Conservation (phyloP, 2,329 filamentous ascomycete genomes). For the Alternaria dauci region DNA sequence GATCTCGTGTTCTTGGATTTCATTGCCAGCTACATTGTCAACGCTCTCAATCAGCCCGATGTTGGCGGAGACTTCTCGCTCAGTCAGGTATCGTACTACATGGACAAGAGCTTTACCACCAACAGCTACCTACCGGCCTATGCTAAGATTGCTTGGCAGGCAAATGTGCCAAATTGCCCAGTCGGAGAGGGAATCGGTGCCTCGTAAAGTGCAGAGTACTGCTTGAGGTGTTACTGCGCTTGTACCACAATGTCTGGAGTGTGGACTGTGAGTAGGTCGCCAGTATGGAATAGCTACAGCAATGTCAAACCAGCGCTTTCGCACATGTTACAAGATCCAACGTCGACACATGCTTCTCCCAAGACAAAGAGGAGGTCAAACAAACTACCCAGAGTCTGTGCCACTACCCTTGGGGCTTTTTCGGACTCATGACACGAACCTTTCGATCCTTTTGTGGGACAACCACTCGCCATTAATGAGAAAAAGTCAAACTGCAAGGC, state of each 20-base stretch:
- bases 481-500: not conserved
- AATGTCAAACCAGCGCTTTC: not conserved
- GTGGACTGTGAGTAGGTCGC: not conserved
- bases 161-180: conserved; percentile 51
- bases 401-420: conserved; percentile 1
- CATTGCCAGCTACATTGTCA: conserved; percentile 49
- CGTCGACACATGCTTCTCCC: not conserved
- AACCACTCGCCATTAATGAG: not conserved
- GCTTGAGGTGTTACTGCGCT: not conserved
- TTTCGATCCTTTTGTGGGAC: not conserved
- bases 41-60: conserved; percentile 43
- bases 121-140: conserved; percentile 54
- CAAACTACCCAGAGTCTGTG: not conserved
- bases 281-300: not conserved
- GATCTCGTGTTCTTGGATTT: conserved; percentile 66
- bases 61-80: conserved; percentile 45
- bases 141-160: conserved; percentile 54
- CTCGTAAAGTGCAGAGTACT: not conserved
- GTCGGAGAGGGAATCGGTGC: conserved; percentile 47
- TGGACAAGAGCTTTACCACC: conserved; percentile 53
- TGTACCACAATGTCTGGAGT: not conserved
- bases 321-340: not conserved
- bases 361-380: not conserved
- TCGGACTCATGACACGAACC: not conserved
- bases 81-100: conserved; percentile 48